phyloP scores from a whole-genome alignment of 768 basidiomycete genomes.

The Arthromyces matolae region DNA sequence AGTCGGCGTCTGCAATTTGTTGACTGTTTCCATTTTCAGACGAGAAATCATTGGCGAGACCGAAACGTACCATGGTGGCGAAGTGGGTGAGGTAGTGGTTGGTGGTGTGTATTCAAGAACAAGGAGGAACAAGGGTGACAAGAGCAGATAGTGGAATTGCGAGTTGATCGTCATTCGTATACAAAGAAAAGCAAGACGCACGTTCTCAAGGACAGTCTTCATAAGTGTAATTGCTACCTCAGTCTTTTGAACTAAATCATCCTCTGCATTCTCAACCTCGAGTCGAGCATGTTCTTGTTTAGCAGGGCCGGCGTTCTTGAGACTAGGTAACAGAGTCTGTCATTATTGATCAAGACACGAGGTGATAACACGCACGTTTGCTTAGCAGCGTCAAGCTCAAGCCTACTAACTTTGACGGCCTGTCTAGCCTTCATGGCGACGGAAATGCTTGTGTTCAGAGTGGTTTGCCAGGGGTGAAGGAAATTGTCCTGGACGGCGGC shows the following conservation, averaged over 20 bases:
- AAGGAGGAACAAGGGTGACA: neutral
- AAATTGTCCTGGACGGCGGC: slow-evolving; percentile 61
- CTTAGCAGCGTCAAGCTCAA: slow-evolving; percentile 90
- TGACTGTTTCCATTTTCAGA: too few relatives aligned
- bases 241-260: slow-evolving; percentile 96
- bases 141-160: slow-evolving; percentile 33
- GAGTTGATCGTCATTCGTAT: slow-evolving; percentile 86
- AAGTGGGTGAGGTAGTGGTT: too few relatives aligned
- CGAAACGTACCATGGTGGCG: slow-evolving; percentile 6
- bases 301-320: slow-evolving; percentile 72
- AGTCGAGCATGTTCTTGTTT: slow-evolving; percentile 91
- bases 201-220: slow-evolving; percentile 98
- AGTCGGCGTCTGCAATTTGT: slow-evolving; percentile 93
- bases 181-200: slow-evolving; percentile 37
- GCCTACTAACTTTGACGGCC: slow-evolving; percentile 71
- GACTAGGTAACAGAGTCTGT: too few relatives aligned
- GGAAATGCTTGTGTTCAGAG: slow-evolving; percentile 75
- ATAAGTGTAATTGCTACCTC: slow-evolving; percentile 95
- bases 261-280: slow-evolving; percentile 90
- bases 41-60: too few relatives aligned
- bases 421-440: slow-evolving; percentile 92
- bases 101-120: neutral
- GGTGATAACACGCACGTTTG: slow-evolving; percentile 55
- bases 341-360: neutral
- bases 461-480: slow-evolving; percentile 84